Percentiles rank a stretch among this genome's conserved stretches.
phyloP scores from a whole-genome alignment of 2,329 filamentous ascomycete species.

The Claviceps pazoutovae region DNA sequence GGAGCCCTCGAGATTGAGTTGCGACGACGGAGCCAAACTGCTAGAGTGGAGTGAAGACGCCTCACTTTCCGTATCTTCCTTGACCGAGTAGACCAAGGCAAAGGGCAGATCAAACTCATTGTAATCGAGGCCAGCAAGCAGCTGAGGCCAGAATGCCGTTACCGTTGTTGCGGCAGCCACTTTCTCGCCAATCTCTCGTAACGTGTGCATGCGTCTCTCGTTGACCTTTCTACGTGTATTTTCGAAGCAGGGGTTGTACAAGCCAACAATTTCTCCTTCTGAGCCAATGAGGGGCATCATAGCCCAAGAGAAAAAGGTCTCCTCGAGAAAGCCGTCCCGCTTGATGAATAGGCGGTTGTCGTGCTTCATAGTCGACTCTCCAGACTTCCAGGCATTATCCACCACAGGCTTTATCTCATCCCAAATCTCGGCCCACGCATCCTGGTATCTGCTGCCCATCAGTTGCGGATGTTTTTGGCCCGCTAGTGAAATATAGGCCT shows the following conservation, averaged over 20 bases:
- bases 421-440: constrained; percentile 66
- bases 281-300: constrained; percentile 64
- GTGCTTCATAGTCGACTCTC: constrained; percentile 72
- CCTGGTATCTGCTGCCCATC: constrained; percentile 58
- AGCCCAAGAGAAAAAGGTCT: constrained; percentile 73
- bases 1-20: constrained; percentile 56
- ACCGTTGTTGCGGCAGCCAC: constrained; percentile 61
- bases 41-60: constrained; percentile 57
- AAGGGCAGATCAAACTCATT: constrained; percentile 69
- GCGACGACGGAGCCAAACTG: constrained; percentile 45
- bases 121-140: constrained; percentile 53
- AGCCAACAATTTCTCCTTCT: constrained; percentile 58
- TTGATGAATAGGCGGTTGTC: constrained; percentile 64
- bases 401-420: constrained; percentile 55
- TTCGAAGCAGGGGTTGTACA: constrained; percentile 73
- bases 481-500: constrained; percentile 56
- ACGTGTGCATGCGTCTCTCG: constrained; percentile 64
- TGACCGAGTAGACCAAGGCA: constrained; percentile 61
- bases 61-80: constrained; percentile 58
- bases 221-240: constrained; percentile 67
- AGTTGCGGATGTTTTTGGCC: constrained; percentile 63
- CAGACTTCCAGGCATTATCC: constrained; percentile 49
- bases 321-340: constrained; percentile 57
- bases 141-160: constrained; percentile 58
- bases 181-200: constrained; percentile 64